Evolutionary conservation across 139 green algal species (phyloP), one percentile per base, ranked within the genome.

Genomic region (Deuterostichococcus epilithicus): DNA sequence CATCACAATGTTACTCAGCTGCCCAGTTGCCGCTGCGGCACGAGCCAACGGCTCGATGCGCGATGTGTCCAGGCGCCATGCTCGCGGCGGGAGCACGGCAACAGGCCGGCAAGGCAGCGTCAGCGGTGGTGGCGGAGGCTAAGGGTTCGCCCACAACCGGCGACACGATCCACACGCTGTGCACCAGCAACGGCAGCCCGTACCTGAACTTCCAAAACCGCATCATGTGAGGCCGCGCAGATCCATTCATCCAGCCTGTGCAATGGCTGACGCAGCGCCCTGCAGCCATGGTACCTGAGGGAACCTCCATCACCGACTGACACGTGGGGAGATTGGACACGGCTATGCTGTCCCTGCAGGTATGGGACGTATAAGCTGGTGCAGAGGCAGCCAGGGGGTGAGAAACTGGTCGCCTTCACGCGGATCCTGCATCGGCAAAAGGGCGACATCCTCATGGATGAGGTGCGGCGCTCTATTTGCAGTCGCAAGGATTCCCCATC

Each of bases 171-270:
- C 94, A 98, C 76, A 87, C 89, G 0, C 73, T 97, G 0, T 77
- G 89, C 36, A 98, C 94, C 1, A 88, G 78, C 73, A 96, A 95
- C 68, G 94, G 94, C 42, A 89, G 76, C 37, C 86, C 91, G 1
- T 97, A 97, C 74, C 85, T 95, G 22, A 97, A 97, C 79, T 96
- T 92, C 78, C 94, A 98, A 71, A 91, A 81, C 0, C 85, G 92
- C 37, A 92, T 97, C 70, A 96, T 97, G 92, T 93, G 68, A 82
- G 88, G 3, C 2, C n/a, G 10, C 33, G 33, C 68, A 60, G 68
- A 25, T 63, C 76, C 37, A 76, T 36, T 44, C 63, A 18, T 36
- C 3, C 44, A 39, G n/a, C n/a, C n/a, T n/a, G n/a, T n/a, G n/a
- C n/a, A n/a, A n/a, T n/a, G n/a, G n/a, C n/a, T n/a, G n/a, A n/a